A percentile compares a stretch with the other conserved stretches of the same genome.
Conservation (phyloP, 2,329 filamentous ascomycete genomes). For the Fusarium begoniae region DNA sequence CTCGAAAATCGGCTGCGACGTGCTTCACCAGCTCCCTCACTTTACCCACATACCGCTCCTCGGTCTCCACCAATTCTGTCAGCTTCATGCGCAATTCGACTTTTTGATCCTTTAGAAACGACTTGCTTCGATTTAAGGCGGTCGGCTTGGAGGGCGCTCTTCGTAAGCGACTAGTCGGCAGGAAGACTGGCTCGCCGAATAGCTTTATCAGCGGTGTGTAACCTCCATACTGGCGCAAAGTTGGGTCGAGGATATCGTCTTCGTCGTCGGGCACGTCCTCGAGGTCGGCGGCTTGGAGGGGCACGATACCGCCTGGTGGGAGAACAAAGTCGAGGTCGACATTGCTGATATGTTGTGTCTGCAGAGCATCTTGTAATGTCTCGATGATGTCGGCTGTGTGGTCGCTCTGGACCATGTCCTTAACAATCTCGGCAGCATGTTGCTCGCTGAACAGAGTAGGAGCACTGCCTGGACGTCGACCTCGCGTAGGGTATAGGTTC, state of each 20-base stretch:
- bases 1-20: constrained; percentile 81
- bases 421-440: constrained; percentile 90
- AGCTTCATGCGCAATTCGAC: constrained; percentile 87
- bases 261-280: constrained; percentile 70
- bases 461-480: constrained; percentile 69
- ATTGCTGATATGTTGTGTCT: constrained; percentile 84
- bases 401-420: constrained; percentile 83
- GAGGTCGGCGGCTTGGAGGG: constrained; percentile 66
- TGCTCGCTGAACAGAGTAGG: constrained; percentile 85
- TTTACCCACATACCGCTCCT: constrained; percentile 92
- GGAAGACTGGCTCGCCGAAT: constrained; percentile 84
- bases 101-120: constrained; percentile 84
- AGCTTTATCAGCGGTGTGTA: constrained; percentile 81
- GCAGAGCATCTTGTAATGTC: constrained; percentile 78
- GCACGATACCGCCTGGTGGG: constrained; percentile 79
- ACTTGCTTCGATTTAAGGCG: constrained; percentile 78
- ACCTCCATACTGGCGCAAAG: constrained; percentile 74
- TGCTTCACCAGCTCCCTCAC: constrained; percentile 83
- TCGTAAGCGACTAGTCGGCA: constrained; percentile 85
- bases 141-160: constrained; percentile 89
- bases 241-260: constrained; percentile 72
- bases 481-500: constrained; percentile 63
- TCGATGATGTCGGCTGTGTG: constrained; percentile 77
- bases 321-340: constrained; percentile 89
- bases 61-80: constrained; percentile 89